Conservation (phyloP, 2,329 filamentous ascomycete species). For the Epichloe festucae region DNA sequence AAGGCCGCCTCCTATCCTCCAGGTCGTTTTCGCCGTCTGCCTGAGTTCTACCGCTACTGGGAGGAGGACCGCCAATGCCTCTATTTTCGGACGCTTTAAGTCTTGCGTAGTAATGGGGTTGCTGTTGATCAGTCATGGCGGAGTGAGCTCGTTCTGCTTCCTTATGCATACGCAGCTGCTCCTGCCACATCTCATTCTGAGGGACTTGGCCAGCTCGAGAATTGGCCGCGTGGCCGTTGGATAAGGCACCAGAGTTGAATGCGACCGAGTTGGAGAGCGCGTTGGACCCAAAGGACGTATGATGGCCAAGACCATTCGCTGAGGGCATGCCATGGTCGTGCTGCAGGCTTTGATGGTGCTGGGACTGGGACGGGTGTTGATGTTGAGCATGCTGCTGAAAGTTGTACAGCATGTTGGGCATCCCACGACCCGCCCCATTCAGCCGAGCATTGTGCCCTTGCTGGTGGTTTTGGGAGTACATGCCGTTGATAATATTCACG, state of each 20-base stretch:
- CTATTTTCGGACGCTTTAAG: constrained; percentile 58
- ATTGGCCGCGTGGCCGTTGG: constrained; percentile 41
- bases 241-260: constrained; percentile 39
- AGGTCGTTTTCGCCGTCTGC: constrained; percentile 38
- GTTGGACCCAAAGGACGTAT: constrained; percentile 21
- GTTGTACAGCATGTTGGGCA: constrained; percentile 54
- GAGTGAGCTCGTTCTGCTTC: constrained; percentile 59
- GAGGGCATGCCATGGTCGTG: constrained; percentile 43
- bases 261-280: constrained; percentile 51
- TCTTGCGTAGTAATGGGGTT: constrained; percentile 59
- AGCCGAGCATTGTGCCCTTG: constrained; percentile 64
- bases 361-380: constrained; percentile 51
- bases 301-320: constrained; percentile 39
- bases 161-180: constrained; percentile 71
- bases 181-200: constrained; percentile 65
- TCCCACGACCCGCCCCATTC: constrained; percentile 46
- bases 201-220: constrained; percentile 37
- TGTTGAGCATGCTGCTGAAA: constrained; percentile 50
- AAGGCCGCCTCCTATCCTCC: constrained; percentile 45
- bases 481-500: constrained; percentile 28
- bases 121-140: constrained; percentile 56
- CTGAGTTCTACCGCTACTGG: constrained; percentile 34
- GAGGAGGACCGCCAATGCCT: constrained; percentile 44
- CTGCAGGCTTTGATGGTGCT: constrained; percentile 49
- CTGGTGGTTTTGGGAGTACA: constrained; percentile 63